Conservation (phyloP, 768 basidiomycete genomes). For the Inosperma sp. region DNA sequence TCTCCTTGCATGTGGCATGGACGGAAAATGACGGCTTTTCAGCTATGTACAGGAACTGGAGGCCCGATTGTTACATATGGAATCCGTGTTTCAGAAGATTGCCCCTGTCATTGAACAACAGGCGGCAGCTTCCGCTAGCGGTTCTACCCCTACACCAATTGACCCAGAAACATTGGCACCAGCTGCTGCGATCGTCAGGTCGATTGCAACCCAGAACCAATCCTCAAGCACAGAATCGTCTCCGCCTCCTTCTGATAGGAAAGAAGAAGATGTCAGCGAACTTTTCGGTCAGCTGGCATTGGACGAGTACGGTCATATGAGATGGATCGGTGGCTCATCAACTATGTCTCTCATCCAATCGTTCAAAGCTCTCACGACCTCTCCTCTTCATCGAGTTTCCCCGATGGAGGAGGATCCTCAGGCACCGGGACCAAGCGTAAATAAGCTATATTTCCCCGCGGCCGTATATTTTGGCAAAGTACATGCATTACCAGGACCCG, state of each 20-base stretch:
- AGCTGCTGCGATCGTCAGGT: constrained; percentile 33
- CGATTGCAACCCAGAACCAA: constrained; percentile 34
- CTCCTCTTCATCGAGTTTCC: constrained; percentile 71
- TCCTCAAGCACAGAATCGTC: constrained; percentile 35
- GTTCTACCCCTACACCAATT: constrained; percentile 28
- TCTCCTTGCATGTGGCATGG: constrained; percentile 4
- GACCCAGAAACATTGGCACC: constrained; percentile 34
- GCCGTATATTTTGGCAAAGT: constrained; percentile 85
- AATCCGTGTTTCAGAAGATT: constrained; percentile 77
- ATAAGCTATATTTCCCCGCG: constrained; percentile 85
- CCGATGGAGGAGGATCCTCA: constrained; percentile 82
- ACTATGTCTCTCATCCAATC: constrained; percentile 91
- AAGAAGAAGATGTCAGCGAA: constrained; percentile 76
- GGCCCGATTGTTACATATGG: constrained; percentile 83
- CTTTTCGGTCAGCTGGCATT: constrained; percentile 84
- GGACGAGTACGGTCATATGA: constrained; percentile 85
- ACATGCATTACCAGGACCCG: constrained; percentile 72
- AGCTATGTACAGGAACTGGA: constrained; percentile 93
- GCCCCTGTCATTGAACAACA: constrained; percentile 70
- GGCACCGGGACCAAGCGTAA: constrained; percentile 72
- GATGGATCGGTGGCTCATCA: constrained; percentile 90
- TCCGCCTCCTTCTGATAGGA: constrained; percentile 36
- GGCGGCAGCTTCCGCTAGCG: constrained; percentile 52
- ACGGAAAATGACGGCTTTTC: constrained; percentile 14
- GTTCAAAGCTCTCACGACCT: constrained; percentile 70